A percentile compares a stretch with the other conserved stretches of the same genome.
phyloP scores from a whole-genome alignment of 208 protist genomes.

The Lotmaria passim region DNA sequence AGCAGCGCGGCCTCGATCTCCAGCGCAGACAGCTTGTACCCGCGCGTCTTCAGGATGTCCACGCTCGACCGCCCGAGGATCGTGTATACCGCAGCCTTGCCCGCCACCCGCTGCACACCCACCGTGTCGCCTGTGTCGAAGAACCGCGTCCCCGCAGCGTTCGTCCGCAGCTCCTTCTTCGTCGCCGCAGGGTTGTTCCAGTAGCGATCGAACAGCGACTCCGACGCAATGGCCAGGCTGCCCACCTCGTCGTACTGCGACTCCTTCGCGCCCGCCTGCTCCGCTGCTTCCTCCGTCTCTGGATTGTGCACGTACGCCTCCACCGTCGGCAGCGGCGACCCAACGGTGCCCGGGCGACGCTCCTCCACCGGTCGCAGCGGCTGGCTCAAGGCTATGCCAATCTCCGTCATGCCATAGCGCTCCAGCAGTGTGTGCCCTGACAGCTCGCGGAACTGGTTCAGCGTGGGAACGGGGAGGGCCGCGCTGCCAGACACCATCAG shows the following conservation, averaged over 20 bases:
- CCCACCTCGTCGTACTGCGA: conserved; percentile 62
- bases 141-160: conserved; percentile 57
- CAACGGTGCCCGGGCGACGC: conserved; percentile 89
- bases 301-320: conserved; percentile 57
- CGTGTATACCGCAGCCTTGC: conserved; percentile 54
- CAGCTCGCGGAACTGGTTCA: conserved; percentile 88
- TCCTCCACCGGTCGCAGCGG: conserved; percentile 66
- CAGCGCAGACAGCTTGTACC: conserved; percentile 95
- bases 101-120: conserved; percentile 42
- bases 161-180: conserved; percentile 62
- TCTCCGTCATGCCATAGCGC: conserved; percentile 98
- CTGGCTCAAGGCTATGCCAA: conserved; percentile 96
- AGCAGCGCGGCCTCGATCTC: conserved; percentile 92
- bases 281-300: conserved; percentile 27
- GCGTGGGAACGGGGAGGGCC: conserved; percentile 89
- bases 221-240: conserved; percentile 81
- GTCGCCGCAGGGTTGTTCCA: conserved; percentile 90
- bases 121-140: conserved; percentile 90
- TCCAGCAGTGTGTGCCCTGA: conserved; percentile 94
- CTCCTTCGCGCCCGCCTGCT: conserved; percentile 34
- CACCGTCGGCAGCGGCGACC: conserved; percentile 86
- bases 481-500: conserved; percentile 97
- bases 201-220: conserved; percentile 94
- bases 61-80: conserved; percentile 92
- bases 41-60: conserved; percentile 94